These are phyloP conservation scores for Chernovozyma sophiae-reginae DNA, from an alignment of 1,139 yeast species.

Conservation along the genomic window DNA sequence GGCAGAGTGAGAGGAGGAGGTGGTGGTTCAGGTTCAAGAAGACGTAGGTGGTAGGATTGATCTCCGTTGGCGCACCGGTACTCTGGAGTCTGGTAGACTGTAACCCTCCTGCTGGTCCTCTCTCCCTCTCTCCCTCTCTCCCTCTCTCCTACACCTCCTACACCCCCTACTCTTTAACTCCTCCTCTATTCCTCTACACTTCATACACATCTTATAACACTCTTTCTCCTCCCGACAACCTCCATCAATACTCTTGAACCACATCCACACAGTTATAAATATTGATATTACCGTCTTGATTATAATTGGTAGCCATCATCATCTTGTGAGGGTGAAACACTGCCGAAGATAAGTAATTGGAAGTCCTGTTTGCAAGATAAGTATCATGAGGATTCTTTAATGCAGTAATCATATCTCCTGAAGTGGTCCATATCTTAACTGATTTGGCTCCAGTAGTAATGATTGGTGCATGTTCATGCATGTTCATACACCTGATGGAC, in stretches of 20 bases:
- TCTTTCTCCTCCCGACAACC: too few species aligned
- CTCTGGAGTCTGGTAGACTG: too few species aligned
- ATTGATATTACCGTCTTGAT: constrained; percentile 72
- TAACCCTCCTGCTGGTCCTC: too few species aligned
- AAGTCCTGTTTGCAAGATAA: constrained; percentile 42
- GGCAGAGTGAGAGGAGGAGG: too few species aligned
- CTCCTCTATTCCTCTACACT: too few species aligned
- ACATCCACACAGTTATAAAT: constrained; percentile 50
- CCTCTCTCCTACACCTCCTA: too few species aligned
- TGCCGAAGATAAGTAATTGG: constrained; percentile 58
- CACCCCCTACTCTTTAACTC: too few species aligned
- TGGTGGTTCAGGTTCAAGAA: too few species aligned
- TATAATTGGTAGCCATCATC: constrained; percentile 84
- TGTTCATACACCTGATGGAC: constrained; percentile 69
- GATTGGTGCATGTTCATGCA: constrained; percentile 96
- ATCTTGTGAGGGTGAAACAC: constrained; percentile 92
- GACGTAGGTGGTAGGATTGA: too few species aligned
- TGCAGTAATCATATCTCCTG: constrained; percentile 67
- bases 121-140: too few species aligned
- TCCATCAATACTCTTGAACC: constrained; percentile 37
- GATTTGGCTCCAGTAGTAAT: constrained; percentile 81
- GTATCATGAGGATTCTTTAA: constrained; percentile 54
- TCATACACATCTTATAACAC: too few species aligned
- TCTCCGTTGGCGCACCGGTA: too few species aligned
- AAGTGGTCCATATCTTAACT: constrained; percentile 83